These are phyloP conservation scores for Leucosporidium creatinivorum DNA, from an alignment of 768 basidiomycete species.

Conservation along the genomic window DNA sequence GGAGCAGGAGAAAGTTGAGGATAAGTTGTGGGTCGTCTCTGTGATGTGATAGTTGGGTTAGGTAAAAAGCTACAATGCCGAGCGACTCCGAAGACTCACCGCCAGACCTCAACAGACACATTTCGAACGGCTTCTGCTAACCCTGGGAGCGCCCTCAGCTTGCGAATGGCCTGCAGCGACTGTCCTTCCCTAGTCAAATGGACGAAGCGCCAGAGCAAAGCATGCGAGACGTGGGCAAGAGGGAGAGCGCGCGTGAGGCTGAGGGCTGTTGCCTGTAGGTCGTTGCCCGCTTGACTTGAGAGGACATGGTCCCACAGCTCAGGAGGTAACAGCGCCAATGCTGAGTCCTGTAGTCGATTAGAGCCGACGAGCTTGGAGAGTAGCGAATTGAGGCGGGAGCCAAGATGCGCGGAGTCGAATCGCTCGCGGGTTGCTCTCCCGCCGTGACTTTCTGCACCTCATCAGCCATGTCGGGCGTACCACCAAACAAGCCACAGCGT, in stretches of 20 bases:
- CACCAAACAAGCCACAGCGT: no score
- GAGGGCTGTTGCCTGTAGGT: slow-evolving; percentile 52
- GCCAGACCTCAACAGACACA: slow-evolving; percentile 17
- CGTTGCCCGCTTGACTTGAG: slow-evolving; percentile 47
- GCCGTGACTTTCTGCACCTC: no score
- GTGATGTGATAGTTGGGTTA: neutral
- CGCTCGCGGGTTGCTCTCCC: no score
- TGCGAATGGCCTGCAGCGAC: slow-evolving; percentile 47
- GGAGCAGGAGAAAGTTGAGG: slow-evolving; percentile 50
- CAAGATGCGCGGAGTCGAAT: no score
- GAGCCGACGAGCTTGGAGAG: neutral
- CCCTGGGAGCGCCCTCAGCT: no score
- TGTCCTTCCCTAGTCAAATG: slow-evolving; percentile 51
- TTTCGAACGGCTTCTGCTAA: slow-evolving; percentile 1
- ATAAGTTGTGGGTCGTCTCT: slow-evolving; percentile 34
- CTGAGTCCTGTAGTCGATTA: neutral
- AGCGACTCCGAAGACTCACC: slow-evolving; percentile 30
- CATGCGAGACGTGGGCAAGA: slow-evolving; percentile 48
- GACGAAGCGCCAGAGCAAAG: slow-evolving; percentile 57
- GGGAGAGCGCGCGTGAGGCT: slow-evolving; percentile 62
- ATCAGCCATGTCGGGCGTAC: no score
- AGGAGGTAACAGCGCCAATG: slow-evolving; percentile 48
- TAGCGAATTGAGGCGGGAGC: no score
- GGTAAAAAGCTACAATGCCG: neutral
- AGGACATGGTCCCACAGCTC: slow-evolving; percentile 63